phyloP scores from a whole-genome alignment of 108 stramenopile genomes.

The Schizochytrium sp. region DNA sequence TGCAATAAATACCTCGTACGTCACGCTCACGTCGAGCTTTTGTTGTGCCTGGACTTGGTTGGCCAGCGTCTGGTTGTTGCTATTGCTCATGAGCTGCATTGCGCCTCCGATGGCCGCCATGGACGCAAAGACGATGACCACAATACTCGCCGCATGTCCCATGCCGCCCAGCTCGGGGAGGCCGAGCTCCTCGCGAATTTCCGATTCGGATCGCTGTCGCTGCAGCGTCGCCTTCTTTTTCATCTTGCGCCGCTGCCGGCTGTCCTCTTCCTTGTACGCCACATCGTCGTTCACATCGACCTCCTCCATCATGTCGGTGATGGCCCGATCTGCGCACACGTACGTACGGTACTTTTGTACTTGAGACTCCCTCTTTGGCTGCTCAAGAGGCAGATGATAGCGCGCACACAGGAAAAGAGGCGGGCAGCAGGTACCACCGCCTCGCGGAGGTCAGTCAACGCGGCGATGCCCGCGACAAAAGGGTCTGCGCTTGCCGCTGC shows the following conservation, averaged over 20 bases:
- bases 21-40: background rate
- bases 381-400: no score
- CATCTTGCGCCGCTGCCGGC: background rate
- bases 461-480: no score
- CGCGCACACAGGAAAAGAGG: no score
- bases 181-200: slow-evolving; percentile 6
- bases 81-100: background rate
- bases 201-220: background rate
- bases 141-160: background rate
- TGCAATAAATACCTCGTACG: background rate
- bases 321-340: no score
- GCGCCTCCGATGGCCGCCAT: background rate
- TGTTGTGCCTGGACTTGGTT: background rate
- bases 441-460: no score
- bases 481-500: no score
- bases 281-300: background rate
- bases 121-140: background rate
- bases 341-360: no score
- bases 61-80: background rate
- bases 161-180: background rate
- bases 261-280: background rate
- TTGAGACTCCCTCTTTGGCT: no score
- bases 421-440: no score
- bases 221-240: background rate
- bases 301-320: background rate